Percentiles rank a stretch among this genome's conserved stretches.
phyloP scores from a whole-genome alignment of 192 early-diverging fungal genomes.

The Backusella parvicylindrica region DNA sequence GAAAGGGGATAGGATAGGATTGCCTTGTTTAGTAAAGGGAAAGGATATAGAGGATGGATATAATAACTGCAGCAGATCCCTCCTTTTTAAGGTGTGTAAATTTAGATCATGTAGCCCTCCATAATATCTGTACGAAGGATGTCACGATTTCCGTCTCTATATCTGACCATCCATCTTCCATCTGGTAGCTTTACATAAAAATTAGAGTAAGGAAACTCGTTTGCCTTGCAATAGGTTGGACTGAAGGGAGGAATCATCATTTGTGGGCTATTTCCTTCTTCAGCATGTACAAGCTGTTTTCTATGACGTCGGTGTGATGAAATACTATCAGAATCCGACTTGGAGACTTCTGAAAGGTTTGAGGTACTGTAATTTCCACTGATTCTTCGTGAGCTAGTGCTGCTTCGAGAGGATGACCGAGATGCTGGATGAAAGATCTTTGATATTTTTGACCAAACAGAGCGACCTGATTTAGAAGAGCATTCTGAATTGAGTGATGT shows the following conservation, averaged over 20 bases:
- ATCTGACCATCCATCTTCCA: conserved; percentile 36
- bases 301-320: conserved; percentile 1
- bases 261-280: background rate
- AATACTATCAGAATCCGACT: background rate
- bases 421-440: background rate
- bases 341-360: background rate
- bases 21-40: background rate
- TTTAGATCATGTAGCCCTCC: conserved; percentile 27
- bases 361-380: background rate
- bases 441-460: conserved; percentile 1
- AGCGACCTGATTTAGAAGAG: conserved; percentile 7
- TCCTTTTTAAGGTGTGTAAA: background rate
- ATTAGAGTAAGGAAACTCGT: conserved; percentile 35
- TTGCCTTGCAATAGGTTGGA: conserved; percentile 22
- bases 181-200: conserved; percentile 36
- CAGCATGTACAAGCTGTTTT: conserved; percentile 3
- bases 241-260: conserved; percentile 24
- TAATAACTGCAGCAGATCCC: background rate
- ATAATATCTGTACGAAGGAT: conserved; percentile 34
- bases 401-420: background rate
- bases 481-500: conserved; percentile 1
- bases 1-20: background rate
- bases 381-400: background rate
- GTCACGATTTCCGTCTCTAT: conserved; percentile 30
- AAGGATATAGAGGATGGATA: conserved; percentile 5